Evolutionary conservation across 1,139 yeast genomes (phyloP).

Genomic region (Yamadazyma spencermartinsiae): DNA sequence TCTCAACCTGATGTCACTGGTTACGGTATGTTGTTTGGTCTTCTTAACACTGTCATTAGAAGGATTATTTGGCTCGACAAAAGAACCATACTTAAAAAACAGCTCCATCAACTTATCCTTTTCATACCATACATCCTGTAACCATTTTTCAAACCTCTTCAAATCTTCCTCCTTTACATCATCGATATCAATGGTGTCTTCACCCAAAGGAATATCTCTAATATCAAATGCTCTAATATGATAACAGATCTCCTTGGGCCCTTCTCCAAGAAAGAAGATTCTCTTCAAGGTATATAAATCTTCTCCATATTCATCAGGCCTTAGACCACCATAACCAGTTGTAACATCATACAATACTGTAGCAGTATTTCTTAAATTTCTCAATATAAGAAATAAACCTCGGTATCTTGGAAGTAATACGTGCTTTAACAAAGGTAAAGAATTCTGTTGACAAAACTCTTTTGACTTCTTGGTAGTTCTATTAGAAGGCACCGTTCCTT

Average conservation of each 20-base stretch:
- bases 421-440: constrained; percentile 52
- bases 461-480: constrained; percentile 61
- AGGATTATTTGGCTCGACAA: constrained; percentile 23
- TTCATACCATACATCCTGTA: constrained; percentile 70
- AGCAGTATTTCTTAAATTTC: constrained; percentile 57
- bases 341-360: constrained; percentile 81
- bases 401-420: constrained; percentile 78
- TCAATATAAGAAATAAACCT: constrained; percentile 71
- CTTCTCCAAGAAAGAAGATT: constrained; percentile 66
- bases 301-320: constrained; percentile 70
- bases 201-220: constrained; percentile 66
- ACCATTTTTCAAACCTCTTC: constrained; percentile 69
- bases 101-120: constrained; percentile 70
- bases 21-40: constrained; percentile 21
- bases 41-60: constrained; percentile 10
- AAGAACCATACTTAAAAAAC: constrained; percentile 60
- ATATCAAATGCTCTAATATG: constrained; percentile 61
- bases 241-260: constrained; percentile 67
- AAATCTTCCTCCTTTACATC: constrained; percentile 45
- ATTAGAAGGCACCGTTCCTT: constrained; percentile 84
- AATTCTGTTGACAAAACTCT: constrained; percentile 54
- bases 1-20: constrained; percentile 31
- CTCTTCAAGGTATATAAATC: constrained; percentile 65
- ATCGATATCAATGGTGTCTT: constrained; percentile 44
- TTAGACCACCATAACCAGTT: constrained; percentile 74